Percentiles rank a stretch among this genome's conserved stretches.
Conservation (phyloP, 192 early-diverging fungal species). For the Coemansia sp. region DNA sequence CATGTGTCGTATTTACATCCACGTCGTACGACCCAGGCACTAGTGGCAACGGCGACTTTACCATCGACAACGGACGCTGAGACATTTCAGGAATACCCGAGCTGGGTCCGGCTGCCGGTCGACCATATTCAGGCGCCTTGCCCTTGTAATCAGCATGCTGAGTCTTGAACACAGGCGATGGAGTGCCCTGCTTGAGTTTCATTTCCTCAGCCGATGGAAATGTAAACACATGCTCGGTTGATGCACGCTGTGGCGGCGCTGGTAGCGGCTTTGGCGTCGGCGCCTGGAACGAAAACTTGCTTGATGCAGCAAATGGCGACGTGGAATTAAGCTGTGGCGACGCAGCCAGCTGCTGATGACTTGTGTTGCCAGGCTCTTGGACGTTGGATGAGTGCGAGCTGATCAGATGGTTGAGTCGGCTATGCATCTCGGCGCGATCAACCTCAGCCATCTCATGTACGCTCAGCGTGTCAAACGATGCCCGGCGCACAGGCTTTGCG, state of each 20-base stretch:
- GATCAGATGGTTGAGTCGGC: constrained; percentile 39
- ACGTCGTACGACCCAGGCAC: constrained; percentile 12
- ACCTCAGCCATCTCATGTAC: constrained; percentile 50
- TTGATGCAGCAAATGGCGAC: constrained; percentile 14
- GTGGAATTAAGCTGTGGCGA: background rate
- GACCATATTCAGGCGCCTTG: constrained; percentile 2
- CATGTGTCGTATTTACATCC: constrained; percentile 17
- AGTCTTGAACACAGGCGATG: constrained; percentile 33
- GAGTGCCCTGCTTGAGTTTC: constrained; percentile 5
- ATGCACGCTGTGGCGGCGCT: constrained; percentile 19
- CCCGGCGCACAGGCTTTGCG: constrained; percentile 19
- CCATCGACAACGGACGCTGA: constrained; percentile 12
- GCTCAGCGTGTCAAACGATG: constrained; percentile 46
- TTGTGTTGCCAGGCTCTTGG: background rate
- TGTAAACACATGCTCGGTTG: constrained; percentile 32
- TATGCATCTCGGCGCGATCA: constrained; percentile 39
- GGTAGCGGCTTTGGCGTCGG: constrained; percentile 24
- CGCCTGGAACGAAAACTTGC: constrained; percentile 39
- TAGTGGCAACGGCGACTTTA: constrained; percentile 6
- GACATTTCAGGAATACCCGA: constrained; percentile 21
- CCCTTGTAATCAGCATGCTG: constrained; percentile 1
- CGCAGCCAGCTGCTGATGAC: constrained; percentile 1
- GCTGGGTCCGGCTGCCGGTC: background rate
- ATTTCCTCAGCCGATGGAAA: constrained; percentile 25
- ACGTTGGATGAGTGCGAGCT: constrained; percentile 14